Evolutionary conservation across 2,329 filamentous ascomycete species (phyloP), one percentile per base, ranked within the genome.

Genomic region (Trichophyton mentagrophytes): DNA sequence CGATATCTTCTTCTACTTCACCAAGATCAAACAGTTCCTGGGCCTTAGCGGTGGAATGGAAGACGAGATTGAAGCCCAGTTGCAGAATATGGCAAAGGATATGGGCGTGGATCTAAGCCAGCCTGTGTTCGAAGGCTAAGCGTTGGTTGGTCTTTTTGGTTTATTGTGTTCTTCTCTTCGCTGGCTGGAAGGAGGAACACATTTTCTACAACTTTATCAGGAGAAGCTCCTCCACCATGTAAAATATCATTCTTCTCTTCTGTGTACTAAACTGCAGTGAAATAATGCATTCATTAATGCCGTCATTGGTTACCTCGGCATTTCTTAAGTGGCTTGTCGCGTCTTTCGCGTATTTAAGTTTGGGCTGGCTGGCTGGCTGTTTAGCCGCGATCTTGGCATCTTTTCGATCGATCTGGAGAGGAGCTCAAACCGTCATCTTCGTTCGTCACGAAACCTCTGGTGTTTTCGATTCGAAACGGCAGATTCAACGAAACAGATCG

Each of bases 81-180:
- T 97, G 90, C 86, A 83, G 73, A 82, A 80, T 61, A 88, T 96
- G 79, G 92, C 91, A 0, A 89, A 88, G 71, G 91, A 95, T 67
- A 90, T 93, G 76, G 93, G 93, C 0, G 84, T 97, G 2, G 91
- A 97, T 73, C 75, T 97, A 65, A 88, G 95, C 70, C 89, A 95
- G 71, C 84, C 85, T 46, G 82, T 96, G 1, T 96, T 96, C 75
- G 89, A 95, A 61, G 91, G 92, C 3, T 96, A 67, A 67, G 27
- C 27, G n/a, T 9, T 5, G 20, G 27, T 5, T 8, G 17, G 17
- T 17, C 11, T 11, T n/a, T 17, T 36, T 55, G 30, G 17, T 6
- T 6, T 53, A 7, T 15, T 33, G 9, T n/a, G n/a, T 55, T 55
- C n/a, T 55, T 36, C 27, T 7, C 15, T 55, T 55, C 27, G 13